A percentile compares a stretch with the other conserved stretches of the same genome.
These are phyloP conservation scores for Cyclanthera cordifolia DNA, from an alignment of 306 rosid genomes.

Conservation along the genomic window DNA sequence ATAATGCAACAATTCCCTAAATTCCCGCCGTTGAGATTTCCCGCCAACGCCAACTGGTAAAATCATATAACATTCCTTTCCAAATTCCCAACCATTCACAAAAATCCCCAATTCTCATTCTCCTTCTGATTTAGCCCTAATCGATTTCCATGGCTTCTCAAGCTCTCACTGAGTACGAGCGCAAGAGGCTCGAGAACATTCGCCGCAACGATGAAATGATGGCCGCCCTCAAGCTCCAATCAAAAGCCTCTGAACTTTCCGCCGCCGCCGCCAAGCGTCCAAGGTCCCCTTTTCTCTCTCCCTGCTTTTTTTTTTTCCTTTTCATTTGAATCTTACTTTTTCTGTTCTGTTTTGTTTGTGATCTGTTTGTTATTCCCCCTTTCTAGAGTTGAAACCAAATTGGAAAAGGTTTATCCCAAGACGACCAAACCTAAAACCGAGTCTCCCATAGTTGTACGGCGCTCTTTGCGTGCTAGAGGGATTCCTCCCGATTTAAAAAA, in stretches of 20 bases:
- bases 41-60: conserved; percentile 1
- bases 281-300: conserved; percentile 29
- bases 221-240: conserved; percentile 66
- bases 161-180: conserved; percentile 63
- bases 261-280: conserved; percentile 41
- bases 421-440: conserved; percentile 41
- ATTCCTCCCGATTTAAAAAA: conserved; percentile 45
- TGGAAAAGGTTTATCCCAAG: conserved; percentile 28
- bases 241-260: conserved; percentile 51
- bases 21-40: conserved; percentile 6
- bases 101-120: background rate
- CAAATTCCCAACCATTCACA: background rate
- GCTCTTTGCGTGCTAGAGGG: conserved; percentile 64
- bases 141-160: conserved; percentile 33
- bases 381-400: conserved; percentile 38
- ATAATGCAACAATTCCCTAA: background rate
- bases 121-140: background rate
- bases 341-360: background rate
- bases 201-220: conserved; percentile 76
- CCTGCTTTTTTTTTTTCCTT: no score
- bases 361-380: background rate
- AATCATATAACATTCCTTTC: background rate
- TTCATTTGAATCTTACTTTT: background rate
- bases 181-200: conserved; percentile 69
- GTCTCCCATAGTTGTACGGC: conserved; percentile 45